Evolutionary conservation across 345 rosid genomes (phyloP), one percentile per base, ranked within the genome.

Genomic region (Bruguiera gymnorhiza): DNA sequence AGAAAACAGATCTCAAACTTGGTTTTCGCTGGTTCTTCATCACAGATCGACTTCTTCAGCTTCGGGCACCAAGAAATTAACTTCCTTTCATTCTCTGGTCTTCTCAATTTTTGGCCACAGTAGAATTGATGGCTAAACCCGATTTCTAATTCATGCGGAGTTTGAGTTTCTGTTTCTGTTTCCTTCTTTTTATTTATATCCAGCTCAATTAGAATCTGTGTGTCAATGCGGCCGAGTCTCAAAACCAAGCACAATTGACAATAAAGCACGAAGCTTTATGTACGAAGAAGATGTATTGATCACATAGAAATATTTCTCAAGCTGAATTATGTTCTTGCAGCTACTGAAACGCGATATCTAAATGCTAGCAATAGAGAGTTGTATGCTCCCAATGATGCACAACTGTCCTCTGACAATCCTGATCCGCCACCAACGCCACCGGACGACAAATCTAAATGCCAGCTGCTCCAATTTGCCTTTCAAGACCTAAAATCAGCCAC

Each of bases 341-440:
- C 90, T 57, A 75, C 88, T 0, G 92, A 87, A 77, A 85, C 89
- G 19, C 70, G 95, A 67, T 87, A 87, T 71, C 80, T 89, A 68
- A 89, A 89, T 78, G 96, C 92, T 46, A 89, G 96, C 82, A 89
- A 87, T 70, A 74, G 92, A 32, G 92, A 85, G 68, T 73, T 87
- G 20, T 85, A 76, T 52, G 79, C 86, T 68, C 88, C 86, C 0
- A 81, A 83, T 58, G 92, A 87, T 75, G 87, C 81, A 73, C 82
- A 75, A 57, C 77, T 81, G 27, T 78, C 87, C 56, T 83, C 83
- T 37, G 87, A 87, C 57, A 76, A 73, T 51, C 74, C 88, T 27
- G 83, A 82, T 43, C 75, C 81, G 30, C 72, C 76, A 37, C 60
- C 61, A 43, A 37, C 73, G 1, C 60, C 61, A 52, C 32, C 73